phyloP scores from a whole-genome alignment of 176 grass and related monocot species.

The Oryza glaberrima region DNA sequence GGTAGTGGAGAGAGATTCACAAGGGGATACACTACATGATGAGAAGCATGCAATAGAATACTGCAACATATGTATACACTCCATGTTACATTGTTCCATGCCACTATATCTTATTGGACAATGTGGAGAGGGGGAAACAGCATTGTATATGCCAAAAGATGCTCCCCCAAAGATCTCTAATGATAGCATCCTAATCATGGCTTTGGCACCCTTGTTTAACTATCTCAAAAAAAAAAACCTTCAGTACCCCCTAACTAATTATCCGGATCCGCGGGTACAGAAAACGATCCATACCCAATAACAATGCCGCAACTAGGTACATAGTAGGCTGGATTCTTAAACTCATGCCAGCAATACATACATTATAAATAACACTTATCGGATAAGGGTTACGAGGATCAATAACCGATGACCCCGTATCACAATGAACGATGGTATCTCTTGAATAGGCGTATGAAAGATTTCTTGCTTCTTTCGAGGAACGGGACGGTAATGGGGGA shows the following conservation, averaged over 20 bases:
- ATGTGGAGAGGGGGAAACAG: background rate
- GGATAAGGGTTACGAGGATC: background rate
- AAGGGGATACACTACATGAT: background rate
- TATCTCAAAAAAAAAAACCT: background rate
- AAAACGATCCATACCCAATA: background rate
- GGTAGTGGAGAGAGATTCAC: constrained; percentile 38
- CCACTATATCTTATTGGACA: constrained; percentile 41
- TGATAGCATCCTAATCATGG: constrained; percentile 68
- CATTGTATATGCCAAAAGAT: constrained; percentile 52
- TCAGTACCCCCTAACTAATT: background rate
- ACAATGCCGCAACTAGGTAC: background rate
- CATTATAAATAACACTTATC: background rate
- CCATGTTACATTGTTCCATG: constrained; percentile 62
- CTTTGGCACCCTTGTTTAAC: constrained; percentile 4
- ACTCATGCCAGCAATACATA: too few species aligned
- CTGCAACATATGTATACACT: background rate
- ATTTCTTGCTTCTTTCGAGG: too few species aligned
- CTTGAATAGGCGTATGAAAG: too few species aligned
- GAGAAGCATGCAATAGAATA: constrained; percentile 37
- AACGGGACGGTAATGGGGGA: too few species aligned
- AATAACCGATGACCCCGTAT: too few species aligned
- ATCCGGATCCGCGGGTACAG: background rate
- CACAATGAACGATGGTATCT: too few species aligned
- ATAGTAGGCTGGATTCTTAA: too few species aligned
- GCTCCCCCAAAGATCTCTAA: constrained; percentile 49